phyloP scores from a whole-genome alignment of 768 basidiomycete genomes.

The Solioccasus polychromus region DNA sequence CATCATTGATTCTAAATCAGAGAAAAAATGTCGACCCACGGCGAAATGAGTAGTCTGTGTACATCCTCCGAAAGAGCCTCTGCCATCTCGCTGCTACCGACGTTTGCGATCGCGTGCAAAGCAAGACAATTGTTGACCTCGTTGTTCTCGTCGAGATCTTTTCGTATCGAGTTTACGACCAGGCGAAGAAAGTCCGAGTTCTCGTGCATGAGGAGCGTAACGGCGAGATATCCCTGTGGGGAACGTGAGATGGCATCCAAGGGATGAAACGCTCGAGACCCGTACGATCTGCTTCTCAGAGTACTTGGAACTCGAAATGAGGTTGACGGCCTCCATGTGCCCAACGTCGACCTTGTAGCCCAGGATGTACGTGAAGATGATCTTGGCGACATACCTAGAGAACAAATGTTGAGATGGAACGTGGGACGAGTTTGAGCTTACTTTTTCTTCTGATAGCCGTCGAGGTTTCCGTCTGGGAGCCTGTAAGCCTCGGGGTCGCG shows the following conservation, averaged over 20 bases:
- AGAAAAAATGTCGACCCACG: conserved; percentile 57
- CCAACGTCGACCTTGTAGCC: conserved; percentile 99
- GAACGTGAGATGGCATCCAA: conserved; percentile 1
- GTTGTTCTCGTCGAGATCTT: conserved; percentile 92
- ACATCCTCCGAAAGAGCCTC: conserved; percentile 93
- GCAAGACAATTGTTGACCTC: conserved; percentile 97
- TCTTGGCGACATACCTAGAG: conserved; percentile 92
- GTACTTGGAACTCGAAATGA: conserved; percentile 93
- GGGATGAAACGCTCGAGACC: conserved; percentile 26
- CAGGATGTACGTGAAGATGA: conserved; percentile 97
- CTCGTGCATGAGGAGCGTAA: conserved; percentile 97
- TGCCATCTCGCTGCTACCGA: conserved; percentile 98
- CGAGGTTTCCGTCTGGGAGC: conserved; percentile 71
- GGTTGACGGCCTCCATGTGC: conserved; percentile 98
- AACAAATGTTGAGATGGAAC: conserved; percentile 16
- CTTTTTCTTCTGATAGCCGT: conserved; percentile 94
- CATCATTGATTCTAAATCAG: conserved; percentile 5
- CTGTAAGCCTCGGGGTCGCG: conserved; percentile 4
- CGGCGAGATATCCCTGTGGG: conserved; percentile 89
- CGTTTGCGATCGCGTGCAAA: conserved; percentile 96
- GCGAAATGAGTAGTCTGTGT: conserved; percentile 90
- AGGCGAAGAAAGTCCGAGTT: conserved; percentile 95
- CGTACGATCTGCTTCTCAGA: conserved; percentile 97
- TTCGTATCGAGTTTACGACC: conserved; percentile 97
- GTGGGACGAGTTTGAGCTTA: conserved; percentile 34